Percentiles rank a stretch among this genome's conserved stretches.
phyloP scores from a whole-genome alignment of 2,329 filamentous ascomycete species.

The Hirsutella rhossiliensis region DNA sequence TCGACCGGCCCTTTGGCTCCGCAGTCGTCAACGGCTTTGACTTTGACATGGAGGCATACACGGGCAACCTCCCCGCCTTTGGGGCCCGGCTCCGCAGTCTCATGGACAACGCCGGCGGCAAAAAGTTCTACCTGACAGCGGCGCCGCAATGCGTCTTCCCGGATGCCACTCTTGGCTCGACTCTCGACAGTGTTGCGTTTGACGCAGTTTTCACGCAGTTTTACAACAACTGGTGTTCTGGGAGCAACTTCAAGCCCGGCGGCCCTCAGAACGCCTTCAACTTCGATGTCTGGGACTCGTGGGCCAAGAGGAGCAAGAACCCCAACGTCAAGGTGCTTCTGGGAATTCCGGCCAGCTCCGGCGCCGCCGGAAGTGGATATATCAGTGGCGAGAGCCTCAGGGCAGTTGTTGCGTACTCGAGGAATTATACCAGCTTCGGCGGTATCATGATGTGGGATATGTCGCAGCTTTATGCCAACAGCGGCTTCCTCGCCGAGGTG shows the following conservation, averaged over 20 bases:
- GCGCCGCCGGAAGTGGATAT: constrained; percentile 43
- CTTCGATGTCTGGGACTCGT: constrained; percentile 51
- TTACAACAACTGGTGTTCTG: constrained; percentile 58
- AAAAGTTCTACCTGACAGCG: constrained; percentile 50
- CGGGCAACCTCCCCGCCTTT: constrained; percentile 49
- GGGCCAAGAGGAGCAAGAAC: constrained; percentile 50
- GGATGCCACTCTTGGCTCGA: constrained; percentile 44
- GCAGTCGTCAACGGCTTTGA: constrained; percentile 64
- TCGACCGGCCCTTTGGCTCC: constrained; percentile 53
- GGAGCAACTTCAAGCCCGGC: constrained; percentile 35
- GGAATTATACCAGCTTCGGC: constrained; percentile 47
- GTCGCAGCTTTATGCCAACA: constrained; percentile 46
- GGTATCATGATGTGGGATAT: constrained; percentile 62
- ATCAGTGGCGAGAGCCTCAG: constrained; percentile 30
- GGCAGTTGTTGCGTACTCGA: constrained; percentile 38
- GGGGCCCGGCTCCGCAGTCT: constrained; percentile 41
- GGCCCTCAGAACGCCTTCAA: constrained; percentile 44
- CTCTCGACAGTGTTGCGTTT: constrained; percentile 43
- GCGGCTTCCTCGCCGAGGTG: constrained; percentile 39
- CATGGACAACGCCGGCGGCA: constrained; percentile 39
- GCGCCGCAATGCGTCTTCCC: constrained; percentile 60
- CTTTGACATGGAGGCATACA: constrained; percentile 56
- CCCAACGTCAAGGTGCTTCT: constrained; percentile 47
- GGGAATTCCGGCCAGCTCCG: constrained; percentile 44
- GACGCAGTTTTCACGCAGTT: constrained; percentile 55